Conservation (phyloP, 2,329 filamentous ascomycete species). For the Rutstroemia sp. region DNA sequence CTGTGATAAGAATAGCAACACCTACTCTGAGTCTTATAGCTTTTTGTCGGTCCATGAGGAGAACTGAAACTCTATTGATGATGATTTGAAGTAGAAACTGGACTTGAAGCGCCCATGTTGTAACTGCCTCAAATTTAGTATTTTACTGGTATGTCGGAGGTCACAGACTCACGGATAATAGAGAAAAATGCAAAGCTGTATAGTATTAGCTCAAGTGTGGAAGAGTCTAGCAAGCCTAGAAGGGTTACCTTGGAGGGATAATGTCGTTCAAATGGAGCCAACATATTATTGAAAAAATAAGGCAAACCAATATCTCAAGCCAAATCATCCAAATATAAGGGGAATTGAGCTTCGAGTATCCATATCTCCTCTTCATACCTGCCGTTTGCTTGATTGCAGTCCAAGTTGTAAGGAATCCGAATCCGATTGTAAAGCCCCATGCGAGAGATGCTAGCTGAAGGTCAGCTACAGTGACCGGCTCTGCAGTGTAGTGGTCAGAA, state of each 20-base stretch:
- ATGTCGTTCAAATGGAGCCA: not conserved
- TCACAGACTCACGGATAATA: conserved; percentile 11
- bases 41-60: conserved; percentile 35
- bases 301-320: conserved; percentile 36
- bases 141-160: not conserved
- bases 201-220: not conserved
- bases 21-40: conserved; percentile 36
- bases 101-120: conserved; percentile 33
- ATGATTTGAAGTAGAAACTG: conserved; percentile 48
- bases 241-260: not conserved
- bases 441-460: conserved; percentile 32
- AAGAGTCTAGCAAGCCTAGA: no score
- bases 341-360: conserved; percentile 24
- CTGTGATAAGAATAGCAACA: conserved; percentile 32
- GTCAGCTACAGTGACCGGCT: conserved; percentile 20
- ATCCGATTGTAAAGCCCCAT: conserved; percentile 33
- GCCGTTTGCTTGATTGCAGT: conserved; percentile 32
- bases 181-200: conserved; percentile 1
- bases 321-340: conserved; percentile 29
- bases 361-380: conserved; percentile 28
- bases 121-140: conserved; percentile 11
- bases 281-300: conserved; percentile 31
- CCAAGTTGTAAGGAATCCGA: conserved; percentile 30
- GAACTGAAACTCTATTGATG: conserved; percentile 44
- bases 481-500: conserved; percentile 2